phyloP scores from a whole-genome alignment of 192 early-diverging fungal genomes.

The Phycomyces blakesleeanus region DNA sequence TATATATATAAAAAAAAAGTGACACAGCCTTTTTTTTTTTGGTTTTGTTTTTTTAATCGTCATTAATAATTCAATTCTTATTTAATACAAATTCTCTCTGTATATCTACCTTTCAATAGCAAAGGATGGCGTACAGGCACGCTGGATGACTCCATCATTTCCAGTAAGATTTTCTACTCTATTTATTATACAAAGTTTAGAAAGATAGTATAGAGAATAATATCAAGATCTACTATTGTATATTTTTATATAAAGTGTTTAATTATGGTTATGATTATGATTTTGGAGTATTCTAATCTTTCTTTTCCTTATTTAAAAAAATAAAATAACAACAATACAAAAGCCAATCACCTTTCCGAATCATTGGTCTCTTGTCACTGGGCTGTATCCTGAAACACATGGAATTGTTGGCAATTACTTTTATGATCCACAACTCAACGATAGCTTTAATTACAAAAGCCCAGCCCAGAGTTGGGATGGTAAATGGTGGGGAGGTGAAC shows the following conservation, averaged over 20 bases:
- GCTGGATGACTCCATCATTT: constrained; percentile 69
- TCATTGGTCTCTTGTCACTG: constrained; percentile 88
- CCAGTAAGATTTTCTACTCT: constrained; percentile 38
- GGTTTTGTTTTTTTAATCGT: too few relatives aligned
- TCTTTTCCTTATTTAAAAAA: too few relatives aligned
- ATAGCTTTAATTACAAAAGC: constrained; percentile 78
- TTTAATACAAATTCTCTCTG: not conserved
- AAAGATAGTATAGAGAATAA: not conserved
- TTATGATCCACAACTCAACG: constrained; percentile 67
- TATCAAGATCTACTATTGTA: not conserved
- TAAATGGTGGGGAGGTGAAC: constrained; percentile 90
- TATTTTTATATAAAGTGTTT: too few relatives aligned
- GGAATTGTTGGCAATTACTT: constrained; percentile 90
- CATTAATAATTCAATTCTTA: too few relatives aligned
- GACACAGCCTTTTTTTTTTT: too few relatives aligned
- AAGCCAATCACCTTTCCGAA: constrained; percentile 85
- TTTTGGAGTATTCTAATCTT: too few relatives aligned
- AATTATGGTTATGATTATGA: too few relatives aligned
- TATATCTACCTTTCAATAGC: constrained; percentile 28
- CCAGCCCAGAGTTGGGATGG: constrained; percentile 52
- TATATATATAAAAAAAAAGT: too few relatives aligned
- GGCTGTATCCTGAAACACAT: constrained; percentile 86
- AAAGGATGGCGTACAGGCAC: constrained; percentile 45
- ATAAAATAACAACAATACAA: too few relatives aligned
- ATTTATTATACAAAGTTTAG: too few relatives aligned